Evolutionary conservation across 768 basidiomycete species (phyloP).

Genomic region (Inosperma sp.): DNA sequence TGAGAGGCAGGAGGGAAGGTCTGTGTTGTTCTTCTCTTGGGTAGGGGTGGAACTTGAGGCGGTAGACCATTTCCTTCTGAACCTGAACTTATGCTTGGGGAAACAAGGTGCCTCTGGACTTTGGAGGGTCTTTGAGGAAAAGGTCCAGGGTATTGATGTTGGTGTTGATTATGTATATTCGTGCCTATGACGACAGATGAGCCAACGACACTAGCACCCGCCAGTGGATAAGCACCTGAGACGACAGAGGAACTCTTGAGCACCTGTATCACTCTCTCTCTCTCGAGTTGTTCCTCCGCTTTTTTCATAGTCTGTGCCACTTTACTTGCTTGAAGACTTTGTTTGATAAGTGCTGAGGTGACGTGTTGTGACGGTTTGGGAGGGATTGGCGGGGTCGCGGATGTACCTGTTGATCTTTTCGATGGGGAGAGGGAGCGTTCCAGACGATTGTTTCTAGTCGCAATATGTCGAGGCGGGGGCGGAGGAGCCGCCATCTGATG

Average conservation of each 20-base stretch:
- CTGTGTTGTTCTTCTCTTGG: conserved; percentile 24
- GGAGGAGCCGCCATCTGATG: too few species aligned
- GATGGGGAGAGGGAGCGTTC: conserved; percentile 20
- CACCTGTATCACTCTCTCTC: conserved; percentile 65
- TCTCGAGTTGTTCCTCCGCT: conserved; percentile 62
- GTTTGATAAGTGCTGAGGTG: conserved; percentile 64
- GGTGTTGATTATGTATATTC: conserved; percentile 24
- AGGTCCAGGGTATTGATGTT: conserved; percentile 4
- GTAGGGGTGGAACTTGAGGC: conserved; percentile 28
- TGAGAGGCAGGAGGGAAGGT: conserved; percentile 17
- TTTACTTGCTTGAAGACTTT: conserved; percentile 70
- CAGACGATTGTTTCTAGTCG: conserved; percentile 9
- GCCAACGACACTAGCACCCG: conserved; percentile 28
- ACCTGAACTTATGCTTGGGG: conserved; percentile 6
- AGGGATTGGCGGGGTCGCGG: conserved; percentile 23
- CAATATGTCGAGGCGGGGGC: conserved; percentile 38
- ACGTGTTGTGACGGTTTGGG: conserved; percentile 45
- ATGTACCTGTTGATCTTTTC: conserved; percentile 15
- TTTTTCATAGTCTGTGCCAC: conserved; percentile 66
- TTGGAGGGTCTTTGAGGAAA: conserved; percentile 11
- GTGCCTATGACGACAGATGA: conserved; percentile 35
- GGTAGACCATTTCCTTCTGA: conserved; percentile 6
- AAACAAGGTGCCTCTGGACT: not conserved
- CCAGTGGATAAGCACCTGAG: conserved; percentile 31
- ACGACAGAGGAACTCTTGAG: conserved; percentile 55